Evolutionary conservation across 2,329 filamentous ascomycete species (phyloP).

Genomic region (Nothophoma quercina): DNA sequence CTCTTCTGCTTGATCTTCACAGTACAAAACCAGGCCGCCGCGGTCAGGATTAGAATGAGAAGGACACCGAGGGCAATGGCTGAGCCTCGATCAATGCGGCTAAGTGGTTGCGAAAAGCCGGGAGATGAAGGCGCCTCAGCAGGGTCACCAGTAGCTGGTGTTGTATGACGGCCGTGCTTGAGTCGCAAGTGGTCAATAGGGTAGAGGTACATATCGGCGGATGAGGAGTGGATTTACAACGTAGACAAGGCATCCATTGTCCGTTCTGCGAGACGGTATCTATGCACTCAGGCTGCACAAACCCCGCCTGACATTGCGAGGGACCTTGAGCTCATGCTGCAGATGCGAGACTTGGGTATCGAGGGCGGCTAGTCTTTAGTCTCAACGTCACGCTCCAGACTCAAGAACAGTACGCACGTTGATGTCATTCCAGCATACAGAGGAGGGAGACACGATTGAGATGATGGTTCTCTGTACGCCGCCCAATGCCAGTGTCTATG

Average conservation of each 20-base stretch:
- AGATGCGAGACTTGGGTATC: constrained; percentile 4
- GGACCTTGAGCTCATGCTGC: constrained; percentile 8
- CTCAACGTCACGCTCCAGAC: not conserved
- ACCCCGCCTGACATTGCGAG: not conserved
- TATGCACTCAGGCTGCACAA: not conserved
- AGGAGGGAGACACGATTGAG: not conserved
- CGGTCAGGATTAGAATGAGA: not conserved
- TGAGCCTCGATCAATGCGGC: not conserved
- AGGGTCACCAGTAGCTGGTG: not conserved
- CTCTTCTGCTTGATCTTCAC: not conserved
- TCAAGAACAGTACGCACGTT: not conserved
- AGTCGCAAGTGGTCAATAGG: not conserved
- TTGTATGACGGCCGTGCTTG: not conserved
- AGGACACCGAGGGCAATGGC: not conserved
- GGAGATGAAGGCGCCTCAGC: not conserved
- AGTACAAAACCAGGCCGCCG: not conserved
- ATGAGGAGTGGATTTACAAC: not conserved
- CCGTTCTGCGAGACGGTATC: not conserved
- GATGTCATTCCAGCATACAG: not conserved
- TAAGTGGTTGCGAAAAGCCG: not conserved
- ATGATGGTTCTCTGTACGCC: constrained; percentile 11
- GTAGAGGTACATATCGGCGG: not conserved
- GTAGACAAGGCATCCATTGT: not conserved
- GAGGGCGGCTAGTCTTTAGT: not conserved
- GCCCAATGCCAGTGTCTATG: constrained; percentile 21